These are phyloP conservation scores for Trametes hirsuta DNA, from an alignment of 1,284 basidiomycete species.

Conservation along the genomic window DNA sequence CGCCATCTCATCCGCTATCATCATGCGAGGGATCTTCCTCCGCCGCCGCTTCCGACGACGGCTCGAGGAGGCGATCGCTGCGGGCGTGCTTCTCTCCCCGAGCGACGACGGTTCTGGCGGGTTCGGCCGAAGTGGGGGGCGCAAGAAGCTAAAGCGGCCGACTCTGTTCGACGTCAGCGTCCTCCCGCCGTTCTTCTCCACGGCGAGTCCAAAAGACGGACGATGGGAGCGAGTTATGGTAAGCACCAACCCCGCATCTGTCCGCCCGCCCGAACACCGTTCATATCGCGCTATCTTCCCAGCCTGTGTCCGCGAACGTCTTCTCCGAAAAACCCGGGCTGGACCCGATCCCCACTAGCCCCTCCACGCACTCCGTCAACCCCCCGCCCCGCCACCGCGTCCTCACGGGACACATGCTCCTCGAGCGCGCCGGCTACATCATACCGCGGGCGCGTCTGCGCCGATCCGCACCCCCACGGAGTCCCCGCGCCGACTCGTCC, in stretches of 20 bases:
- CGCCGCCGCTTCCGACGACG: constrained; percentile 59
- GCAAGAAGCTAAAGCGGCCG: constrained; percentile 50
- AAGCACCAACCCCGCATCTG: constrained; percentile 19
- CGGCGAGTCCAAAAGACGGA: constrained; percentile 30
- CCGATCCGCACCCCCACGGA: constrained; percentile 25
- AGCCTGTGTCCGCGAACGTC: constrained; percentile 30
- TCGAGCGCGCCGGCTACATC: constrained; percentile 17
- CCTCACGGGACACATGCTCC: constrained; percentile 1
- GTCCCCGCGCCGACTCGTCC: neutral
- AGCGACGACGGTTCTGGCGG: constrained; percentile 39
- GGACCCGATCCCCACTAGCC: constrained; percentile 4
- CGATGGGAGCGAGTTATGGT: constrained; percentile 57
- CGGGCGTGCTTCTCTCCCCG: constrained; percentile 44
- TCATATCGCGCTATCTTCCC: neutral
- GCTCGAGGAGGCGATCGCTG: constrained; percentile 52
- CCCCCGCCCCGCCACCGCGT: constrained; percentile 1
- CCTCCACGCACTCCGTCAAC: constrained; percentile 4
- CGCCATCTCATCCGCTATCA: constrained; percentile 63
- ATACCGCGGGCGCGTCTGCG: constrained; percentile 19
- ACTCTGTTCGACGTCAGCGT: constrained; percentile 54
- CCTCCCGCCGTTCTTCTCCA: constrained; percentile 21
- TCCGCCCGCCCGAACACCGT: neutral
- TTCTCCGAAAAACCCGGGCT: constrained; percentile 15
- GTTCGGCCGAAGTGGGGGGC: constrained; percentile 19
- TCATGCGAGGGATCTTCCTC: constrained; percentile 62